Percentiles rank a stretch among this genome's conserved stretches.
These are phyloP conservation scores for Podaxis sp. DNA, from an alignment of 768 basidiomycete genomes.

Conservation along the genomic window DNA sequence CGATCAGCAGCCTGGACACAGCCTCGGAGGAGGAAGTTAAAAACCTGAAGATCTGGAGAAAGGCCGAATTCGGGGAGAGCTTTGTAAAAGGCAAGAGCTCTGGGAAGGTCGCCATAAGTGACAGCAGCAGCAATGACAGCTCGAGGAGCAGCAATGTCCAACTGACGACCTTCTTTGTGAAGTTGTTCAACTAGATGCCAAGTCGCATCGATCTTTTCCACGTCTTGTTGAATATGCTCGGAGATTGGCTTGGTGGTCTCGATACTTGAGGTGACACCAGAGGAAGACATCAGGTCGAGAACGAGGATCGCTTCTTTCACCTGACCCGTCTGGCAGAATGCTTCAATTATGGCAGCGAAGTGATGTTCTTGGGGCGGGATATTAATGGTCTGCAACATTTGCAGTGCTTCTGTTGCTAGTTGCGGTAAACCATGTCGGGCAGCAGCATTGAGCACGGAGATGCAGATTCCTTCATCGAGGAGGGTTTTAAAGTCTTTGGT, in stretches of 20 bases:
- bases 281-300: conserved; percentile 57
- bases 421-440: conserved; percentile 70
- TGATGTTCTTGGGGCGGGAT: conserved; percentile 66
- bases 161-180: conserved; percentile 43
- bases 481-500: conserved; percentile 49
- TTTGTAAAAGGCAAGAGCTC: conserved; percentile 77
- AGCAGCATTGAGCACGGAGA: conserved; percentile 69
- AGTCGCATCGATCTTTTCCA: conserved; percentile 57
- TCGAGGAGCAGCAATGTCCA: conserved; percentile 65
- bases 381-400: conserved; percentile 46
- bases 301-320: conserved; percentile 63
- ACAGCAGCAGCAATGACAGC: conserved; percentile 65
- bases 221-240: conserved; percentile 40
- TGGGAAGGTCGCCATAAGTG: conserved; percentile 62
- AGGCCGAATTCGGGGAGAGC: conserved; percentile 53
- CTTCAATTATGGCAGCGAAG: conserved; percentile 74
- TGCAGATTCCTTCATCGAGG: conserved; percentile 75
- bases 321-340: conserved; percentile 56
- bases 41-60: conserved; percentile 60
- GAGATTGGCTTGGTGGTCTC: conserved; percentile 57
- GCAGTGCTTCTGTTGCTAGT: conserved; percentile 65
- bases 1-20: conserved; percentile 60
- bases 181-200: conserved; percentile 67
- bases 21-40: conserved; percentile 65
- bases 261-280: conserved; percentile 45